Base-by-base conservation (phyloP, 1,139 yeast species). In the Schwanniomyces etchellsii region DNA sequence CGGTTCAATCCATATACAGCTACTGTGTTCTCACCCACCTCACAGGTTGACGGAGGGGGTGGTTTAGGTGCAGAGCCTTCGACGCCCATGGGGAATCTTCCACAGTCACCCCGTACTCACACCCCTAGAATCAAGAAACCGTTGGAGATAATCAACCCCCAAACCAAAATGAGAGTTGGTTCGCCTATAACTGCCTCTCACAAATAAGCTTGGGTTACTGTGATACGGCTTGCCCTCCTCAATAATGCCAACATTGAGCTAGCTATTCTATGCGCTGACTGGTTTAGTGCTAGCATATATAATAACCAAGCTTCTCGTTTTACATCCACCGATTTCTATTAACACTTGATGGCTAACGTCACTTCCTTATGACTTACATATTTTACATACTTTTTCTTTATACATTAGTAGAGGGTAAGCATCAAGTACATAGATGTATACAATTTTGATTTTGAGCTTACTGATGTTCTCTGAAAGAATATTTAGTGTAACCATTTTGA, bases 61-160 rank as follows among this genome's bases (percentile, higher is more conserved):
- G 29, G 15, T 5, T 12, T 12, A 7, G 27, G 38, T 26, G 36
- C 34, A 20, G 31, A 40, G 15, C 40, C 45, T 5, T 37, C 43
- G 26, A 27, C 31, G 16, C 40, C 40, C 7, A 35, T 32, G 28
- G 31, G 37, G 28, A 28, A 30, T 26, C 31, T 32, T 12, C 31
- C 50, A 4, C 42, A 43, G 24, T 45, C 59, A 9, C 74, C 74
- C 11, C 53, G 72, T 35, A 62, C 62, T 3, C 60, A 59, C 33
- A 74, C 83, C 4, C 81, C 81, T 18, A 60, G 83, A 41, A 66
- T 70, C 24, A 74, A 71, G 50, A 76, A 77, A 44, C 76, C 80
- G 4, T 57, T 84, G 48, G 91, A 82, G 49, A 83, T 83, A 42
- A 79, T 84, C 38, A 81, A 83, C 51, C 94, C 94, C 5, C 75